Percentiles rank a stretch among this genome's conserved stretches.
phyloP scores from a whole-genome alignment of 805 yeast genomes.

The Candida methanosorbosa region DNA sequence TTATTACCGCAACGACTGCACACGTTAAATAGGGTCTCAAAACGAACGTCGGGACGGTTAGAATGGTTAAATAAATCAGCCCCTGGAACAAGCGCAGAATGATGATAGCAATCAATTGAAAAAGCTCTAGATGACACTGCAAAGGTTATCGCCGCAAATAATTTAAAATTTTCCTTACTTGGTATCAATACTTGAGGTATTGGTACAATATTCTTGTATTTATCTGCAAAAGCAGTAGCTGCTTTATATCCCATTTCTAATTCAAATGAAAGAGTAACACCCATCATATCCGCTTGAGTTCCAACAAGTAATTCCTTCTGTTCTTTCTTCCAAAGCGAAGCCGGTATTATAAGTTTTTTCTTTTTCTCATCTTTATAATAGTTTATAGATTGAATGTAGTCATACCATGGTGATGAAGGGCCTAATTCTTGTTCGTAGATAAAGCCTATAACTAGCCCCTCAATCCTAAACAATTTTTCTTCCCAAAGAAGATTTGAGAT shows the following conservation, averaged over 20 bases:
- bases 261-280: constrained; percentile 44
- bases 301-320: constrained; percentile 43
- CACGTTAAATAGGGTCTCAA: constrained; percentile 40
- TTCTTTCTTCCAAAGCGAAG: constrained; percentile 53
- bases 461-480: constrained; percentile 50
- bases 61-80: constrained; percentile 85
- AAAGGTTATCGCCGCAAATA: constrained; percentile 50
- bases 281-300: constrained; percentile 54
- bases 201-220: constrained; percentile 17
- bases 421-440: constrained; percentile 59
- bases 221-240: constrained; percentile 33
- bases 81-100: constrained; percentile 75
- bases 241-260: constrained; percentile 30
- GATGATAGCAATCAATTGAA: constrained; percentile 68
- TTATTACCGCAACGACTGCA: constrained; percentile 26
- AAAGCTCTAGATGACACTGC: constrained; percentile 74
- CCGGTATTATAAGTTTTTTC: constrained; percentile 36
- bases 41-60: constrained; percentile 65
- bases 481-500: constrained; percentile 64
- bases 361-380: constrained; percentile 21
- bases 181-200: constrained; percentile 24
- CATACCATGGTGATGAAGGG: constrained; percentile 72
- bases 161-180: constrained; percentile 23
- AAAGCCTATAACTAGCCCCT: constrained; percentile 58
- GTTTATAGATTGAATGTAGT: constrained; percentile 50